These are phyloP conservation scores for Colletotrichum lentis DNA, from an alignment of 2,329 filamentous ascomycete species.

Conservation along the genomic window DNA sequence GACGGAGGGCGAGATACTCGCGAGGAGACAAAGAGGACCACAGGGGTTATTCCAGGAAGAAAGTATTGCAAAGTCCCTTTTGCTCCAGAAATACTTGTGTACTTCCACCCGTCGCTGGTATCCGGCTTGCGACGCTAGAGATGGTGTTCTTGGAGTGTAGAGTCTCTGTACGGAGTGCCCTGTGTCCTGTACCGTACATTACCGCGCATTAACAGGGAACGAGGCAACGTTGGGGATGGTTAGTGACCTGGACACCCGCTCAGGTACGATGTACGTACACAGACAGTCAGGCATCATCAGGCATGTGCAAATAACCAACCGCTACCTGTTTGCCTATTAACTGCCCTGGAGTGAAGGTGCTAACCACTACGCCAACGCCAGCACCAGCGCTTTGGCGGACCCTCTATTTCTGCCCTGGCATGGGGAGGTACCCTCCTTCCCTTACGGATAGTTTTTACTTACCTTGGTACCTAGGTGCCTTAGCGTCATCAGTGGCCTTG, in stretches of 20 bases:
- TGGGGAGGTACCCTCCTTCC: background rate
- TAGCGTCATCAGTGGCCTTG: slow-evolving; percentile 1
- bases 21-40: background rate
- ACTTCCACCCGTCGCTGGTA: background rate
- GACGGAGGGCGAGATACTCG: slow-evolving; percentile 31
- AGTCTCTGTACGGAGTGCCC: background rate
- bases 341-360: background rate
- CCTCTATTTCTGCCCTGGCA: slow-evolving; percentile 22
- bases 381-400: slow-evolving; percentile 9
- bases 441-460: too few species aligned
- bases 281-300: background rate
- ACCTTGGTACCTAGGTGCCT: too few species aligned
- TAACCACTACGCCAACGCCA: slow-evolving; percentile 2
- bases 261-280: too few species aligned
- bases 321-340: background rate
- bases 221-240: background rate
- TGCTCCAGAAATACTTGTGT: slow-evolving; percentile 11
- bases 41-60: background rate
- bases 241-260: background rate
- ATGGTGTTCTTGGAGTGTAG: background rate
- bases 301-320: background rate
- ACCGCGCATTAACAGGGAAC: background rate
- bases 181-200: background rate
- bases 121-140: background rate
- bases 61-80: slow-evolving; percentile 8